Base-by-base conservation (phyloP, 176 grass and related monocot genomes). In the Musa schizocarpa region DNA sequence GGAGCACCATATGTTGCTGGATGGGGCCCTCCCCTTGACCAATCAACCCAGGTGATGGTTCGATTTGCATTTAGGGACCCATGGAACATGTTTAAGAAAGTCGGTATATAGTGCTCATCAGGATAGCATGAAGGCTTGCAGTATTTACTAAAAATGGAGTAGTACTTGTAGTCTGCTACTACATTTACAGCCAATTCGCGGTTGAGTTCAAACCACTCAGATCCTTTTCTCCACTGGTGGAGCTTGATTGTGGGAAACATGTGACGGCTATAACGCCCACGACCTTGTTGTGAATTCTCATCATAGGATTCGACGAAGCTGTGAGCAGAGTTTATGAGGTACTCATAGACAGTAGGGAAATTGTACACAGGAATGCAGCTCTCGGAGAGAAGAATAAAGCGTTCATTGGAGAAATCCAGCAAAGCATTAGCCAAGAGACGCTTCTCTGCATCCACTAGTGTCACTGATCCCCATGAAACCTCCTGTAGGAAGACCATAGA, bases 81-180 rank as follows among this genome's bases (percentile, higher is more conserved):
- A 61, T 75, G 24, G 73, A 75, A 75, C 73, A 75, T 75, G 17
- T 75, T 75, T 54, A 75, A 20, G 26, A 59, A 75, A 75, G 75
- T 77, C 0, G 75, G 61, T 11, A 77, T 65, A 49, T 77, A 77
- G 48, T 77, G 75, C 49, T 77, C 75, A 66, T 77, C 75, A 19
- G 61, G 59, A 65, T 77, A 77, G 50, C 75, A 77, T 53, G 58
- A 65, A 25, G 75, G 75, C 75, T 65, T 77, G 21, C 75, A 77
- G 21, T 65, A 65, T 52, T 65, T 51, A 7, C 49, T 4, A 21
- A 77, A 77, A 5, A 65, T 77, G 19, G 75, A 24, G 21, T 77
- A 77, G 75, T 77, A 77, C 61, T 23, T 64, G 75, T 53, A 65
- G n/a, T 77, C 75, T 10, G 58, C 61, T 16, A 77, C 61, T 0